These are phyloP conservation scores for Penstemon davidsonii DNA, from an alignment of 257 asterid species.

Conservation along the genomic window DNA sequence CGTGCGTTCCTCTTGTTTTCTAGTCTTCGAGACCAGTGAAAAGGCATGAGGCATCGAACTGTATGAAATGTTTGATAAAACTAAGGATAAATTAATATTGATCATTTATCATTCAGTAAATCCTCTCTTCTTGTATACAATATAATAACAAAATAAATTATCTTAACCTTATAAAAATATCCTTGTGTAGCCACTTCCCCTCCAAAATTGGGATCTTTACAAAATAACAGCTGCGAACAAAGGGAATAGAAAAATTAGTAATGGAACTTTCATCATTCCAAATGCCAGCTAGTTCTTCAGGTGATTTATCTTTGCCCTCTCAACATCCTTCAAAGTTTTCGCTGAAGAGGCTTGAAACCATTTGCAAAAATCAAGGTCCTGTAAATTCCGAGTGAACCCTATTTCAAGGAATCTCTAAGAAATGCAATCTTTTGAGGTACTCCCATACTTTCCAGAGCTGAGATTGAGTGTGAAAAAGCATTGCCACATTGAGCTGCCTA, in stretches of 20 bases:
- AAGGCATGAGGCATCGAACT: constrained; percentile 85
- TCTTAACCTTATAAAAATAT: constrained; percentile 85
- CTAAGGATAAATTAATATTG: not conserved
- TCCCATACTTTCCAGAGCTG: constrained; percentile 38
- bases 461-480: constrained; percentile 27
- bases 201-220: constrained; percentile 81
- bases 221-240: constrained; percentile 71
- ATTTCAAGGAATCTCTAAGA: constrained; percentile 43
- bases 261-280: constrained; percentile 81
- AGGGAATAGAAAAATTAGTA: constrained; percentile 10
- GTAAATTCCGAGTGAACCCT: constrained; percentile 48
- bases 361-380: constrained; percentile 70
- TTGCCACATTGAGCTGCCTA: constrained; percentile 28
- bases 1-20: constrained; percentile 94
- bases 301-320: constrained; percentile 70
- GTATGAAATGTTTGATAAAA: constrained; percentile 32
- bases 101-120: constrained; percentile 11
- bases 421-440: constrained; percentile 31
- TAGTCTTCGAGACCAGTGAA: constrained; percentile 97
- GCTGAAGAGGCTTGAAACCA: constrained; percentile 76
- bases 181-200: constrained; percentile 85
- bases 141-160: constrained; percentile 12
- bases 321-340: constrained; percentile 69
- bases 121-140: constrained; percentile 18
- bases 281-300: constrained; percentile 75